These are phyloP conservation scores for Selenicereus undatus DNA, from an alignment of 148 eudicot genomes.

Conservation along the genomic window DNA sequence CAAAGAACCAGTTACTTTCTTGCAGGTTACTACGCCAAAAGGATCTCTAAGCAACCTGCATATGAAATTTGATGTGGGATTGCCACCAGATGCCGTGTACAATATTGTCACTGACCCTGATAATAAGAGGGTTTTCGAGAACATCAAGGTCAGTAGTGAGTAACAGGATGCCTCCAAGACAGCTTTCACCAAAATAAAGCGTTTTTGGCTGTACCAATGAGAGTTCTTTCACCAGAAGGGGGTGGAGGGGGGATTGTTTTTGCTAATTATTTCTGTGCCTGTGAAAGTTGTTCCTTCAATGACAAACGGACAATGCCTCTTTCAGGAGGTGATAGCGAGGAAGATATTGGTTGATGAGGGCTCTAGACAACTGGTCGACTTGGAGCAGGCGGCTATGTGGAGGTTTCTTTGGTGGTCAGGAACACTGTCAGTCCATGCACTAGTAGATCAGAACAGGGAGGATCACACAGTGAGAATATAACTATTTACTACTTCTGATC, in stretches of 20 bases:
- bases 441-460: slow-evolving; percentile 91
- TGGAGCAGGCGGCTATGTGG: slow-evolving; percentile 98
- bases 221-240: too few species aligned
- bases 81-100: slow-evolving; percentile 96
- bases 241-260: too few species aligned
- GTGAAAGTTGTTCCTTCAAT: neutral
- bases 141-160: slow-evolving; percentile 60
- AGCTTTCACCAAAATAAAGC: neutral
- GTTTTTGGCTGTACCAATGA: too few species aligned
- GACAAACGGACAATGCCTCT: neutral
- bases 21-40: slow-evolving; percentile 90
- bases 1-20: slow-evolving; percentile 4
- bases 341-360: slow-evolving; percentile 83
- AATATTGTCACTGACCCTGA: slow-evolving; percentile 93
- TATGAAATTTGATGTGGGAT: slow-evolving; percentile 63
- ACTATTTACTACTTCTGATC: neutral
- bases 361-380: slow-evolving; percentile 79
- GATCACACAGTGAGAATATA: slow-evolving; percentile 59
- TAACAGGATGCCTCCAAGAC: neutral
- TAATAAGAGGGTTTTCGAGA: slow-evolving; percentile 90
- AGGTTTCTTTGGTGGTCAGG: slow-evolving; percentile 98
- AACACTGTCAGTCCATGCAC: slow-evolving; percentile 79
- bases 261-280: neutral
- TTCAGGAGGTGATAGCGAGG: slow-evolving; percentile 85
- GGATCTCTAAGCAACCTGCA: slow-evolving; percentile 90